Base-by-base conservation (phyloP, 2,329 filamentous ascomycete genomes). In the Fusarium graminum region DNA sequence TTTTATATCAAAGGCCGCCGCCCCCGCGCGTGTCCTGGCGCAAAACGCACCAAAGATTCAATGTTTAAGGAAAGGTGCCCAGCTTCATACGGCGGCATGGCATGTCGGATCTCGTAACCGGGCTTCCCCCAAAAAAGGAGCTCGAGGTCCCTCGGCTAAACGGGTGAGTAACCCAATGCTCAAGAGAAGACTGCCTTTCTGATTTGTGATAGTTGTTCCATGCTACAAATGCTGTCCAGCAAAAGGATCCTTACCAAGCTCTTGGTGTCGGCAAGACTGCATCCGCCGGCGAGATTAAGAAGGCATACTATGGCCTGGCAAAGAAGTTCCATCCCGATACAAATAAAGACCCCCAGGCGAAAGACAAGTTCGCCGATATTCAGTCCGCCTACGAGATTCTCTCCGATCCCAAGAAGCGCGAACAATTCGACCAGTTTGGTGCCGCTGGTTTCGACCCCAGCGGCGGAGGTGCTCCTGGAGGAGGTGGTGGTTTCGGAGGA, bases 311-410 rank as follows among this genome's bases (percentile, higher is more conserved):
- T 77, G 92, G 94, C 49, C 84, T 98, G 59, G 95, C 95, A 19
- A 99, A 99, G 80, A 99, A 98, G 76, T 99, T 88, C 77, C 95
- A 99, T 74, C 95, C 95, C 10, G 95, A 99, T 77, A 98, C 95
- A 34, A 99, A 98, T 84, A 98, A 98, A 78, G 95, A 98, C 71
- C 79, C 92, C 4, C 86, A 83, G n/a, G 94, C 95, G 34, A 98
- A 98, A 77, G 95, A 98, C 73, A 94, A 92, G 74, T 99, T 99
- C 74, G 87, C 90, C 66, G 94, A 97, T 71, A 92, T 96, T 53
- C 95, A 99, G 78, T 88, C 91, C 30, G 93, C 95, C 25, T 99
- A 99, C 80, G 95, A 99, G 78, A 84, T 97, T 40, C 84, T 99
- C 9, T 96, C 93, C 44, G 95, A 99, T 75, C 85, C 94, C 6